phyloP scores from a whole-genome alignment of 495 filamentous ascomycete species.

The Aspergillus asperescens region DNA sequence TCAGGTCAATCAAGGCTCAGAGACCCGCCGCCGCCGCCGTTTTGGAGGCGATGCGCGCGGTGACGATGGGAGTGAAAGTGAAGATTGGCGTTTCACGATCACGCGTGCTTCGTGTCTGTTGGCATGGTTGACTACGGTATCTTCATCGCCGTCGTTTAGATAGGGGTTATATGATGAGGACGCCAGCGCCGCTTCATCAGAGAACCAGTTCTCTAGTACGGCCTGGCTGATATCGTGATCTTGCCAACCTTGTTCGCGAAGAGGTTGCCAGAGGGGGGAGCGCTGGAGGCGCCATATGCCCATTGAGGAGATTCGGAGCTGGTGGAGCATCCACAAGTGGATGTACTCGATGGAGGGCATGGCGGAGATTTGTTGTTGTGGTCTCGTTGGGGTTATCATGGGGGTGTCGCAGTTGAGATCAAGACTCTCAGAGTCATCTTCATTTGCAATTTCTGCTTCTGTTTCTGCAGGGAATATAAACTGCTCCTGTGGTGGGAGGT shows the following conservation, averaged over 20 bases:
- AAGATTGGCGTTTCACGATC: not conserved
- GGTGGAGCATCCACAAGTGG: constrained; percentile 32
- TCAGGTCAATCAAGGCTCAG: not conserved
- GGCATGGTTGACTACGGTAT: not conserved
- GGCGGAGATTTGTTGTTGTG: constrained; percentile 1
- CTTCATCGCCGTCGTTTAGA: not conserved
- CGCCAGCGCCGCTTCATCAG: constrained; percentile 15
- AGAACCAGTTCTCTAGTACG: constrained; percentile 25
- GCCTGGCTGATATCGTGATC: constrained; percentile 23
- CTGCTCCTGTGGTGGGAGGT: not conserved
- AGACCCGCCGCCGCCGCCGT: not conserved
- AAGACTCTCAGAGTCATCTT: not conserved
- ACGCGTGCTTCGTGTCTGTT: not conserved
- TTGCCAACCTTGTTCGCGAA: constrained; percentile 20
- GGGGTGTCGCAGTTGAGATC: not conserved
- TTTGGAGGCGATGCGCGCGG: not conserved
- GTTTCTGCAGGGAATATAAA: not conserved
- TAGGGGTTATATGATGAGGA: not conserved
- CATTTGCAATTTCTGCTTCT: not conserved
- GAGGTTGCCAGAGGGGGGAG: constrained; percentile 15
- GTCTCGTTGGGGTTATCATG: constrained; percentile 8
- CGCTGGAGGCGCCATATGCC: constrained; percentile 27
- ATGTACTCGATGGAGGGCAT: constrained; percentile 20
- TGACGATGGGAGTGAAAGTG: not conserved
- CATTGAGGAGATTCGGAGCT: constrained; percentile 25